Conservation (phyloP, 176 grass and related monocot genomes). For the Canna indica region DNA sequence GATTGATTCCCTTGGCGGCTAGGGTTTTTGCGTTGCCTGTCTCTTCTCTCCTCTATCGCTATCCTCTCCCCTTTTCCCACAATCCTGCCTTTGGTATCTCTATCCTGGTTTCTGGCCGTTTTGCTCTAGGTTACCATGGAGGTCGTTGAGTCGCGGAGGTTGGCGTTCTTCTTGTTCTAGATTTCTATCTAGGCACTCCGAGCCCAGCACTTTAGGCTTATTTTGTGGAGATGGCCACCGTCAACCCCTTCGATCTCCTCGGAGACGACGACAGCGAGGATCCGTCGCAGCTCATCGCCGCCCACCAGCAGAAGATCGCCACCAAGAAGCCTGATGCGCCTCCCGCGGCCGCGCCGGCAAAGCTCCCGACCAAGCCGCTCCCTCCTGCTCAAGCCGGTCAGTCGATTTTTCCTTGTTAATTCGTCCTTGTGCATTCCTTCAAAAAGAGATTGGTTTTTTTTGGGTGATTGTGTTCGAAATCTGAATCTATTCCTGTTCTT, state of each 20-base stretch:
- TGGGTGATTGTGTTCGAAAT: not conserved
- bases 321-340: constrained; percentile 25
- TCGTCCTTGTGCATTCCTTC: not conserved
- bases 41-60: not conserved
- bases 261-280: constrained; percentile 80
- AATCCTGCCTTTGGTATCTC: not conserved
- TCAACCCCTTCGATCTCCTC: constrained; percentile 62
- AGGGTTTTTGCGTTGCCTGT: constrained; percentile 49
- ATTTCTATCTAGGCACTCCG: not conserved
- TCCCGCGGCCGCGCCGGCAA: constrained; percentile 25
- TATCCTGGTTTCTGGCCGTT: not conserved
- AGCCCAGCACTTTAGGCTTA: constrained; percentile 1
- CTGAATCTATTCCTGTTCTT: not conserved
- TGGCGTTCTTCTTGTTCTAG: constrained; percentile 22
- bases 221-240: constrained; percentile 35
- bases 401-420: not conserved
- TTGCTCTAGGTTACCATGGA: not conserved
- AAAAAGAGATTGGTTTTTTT: not conserved
- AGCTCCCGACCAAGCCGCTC: constrained; percentile 57
- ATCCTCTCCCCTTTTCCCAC: not conserved
- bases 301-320: constrained; percentile 22
- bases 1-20: constrained; percentile 24
- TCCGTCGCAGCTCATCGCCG: constrained; percentile 49
- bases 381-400: constrained; percentile 63
- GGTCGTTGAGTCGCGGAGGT: not conserved